These are phyloP conservation scores for Coemansia sp. DNA, from an alignment of 371 early-diverging fungal species.

Conservation along the genomic window DNA sequence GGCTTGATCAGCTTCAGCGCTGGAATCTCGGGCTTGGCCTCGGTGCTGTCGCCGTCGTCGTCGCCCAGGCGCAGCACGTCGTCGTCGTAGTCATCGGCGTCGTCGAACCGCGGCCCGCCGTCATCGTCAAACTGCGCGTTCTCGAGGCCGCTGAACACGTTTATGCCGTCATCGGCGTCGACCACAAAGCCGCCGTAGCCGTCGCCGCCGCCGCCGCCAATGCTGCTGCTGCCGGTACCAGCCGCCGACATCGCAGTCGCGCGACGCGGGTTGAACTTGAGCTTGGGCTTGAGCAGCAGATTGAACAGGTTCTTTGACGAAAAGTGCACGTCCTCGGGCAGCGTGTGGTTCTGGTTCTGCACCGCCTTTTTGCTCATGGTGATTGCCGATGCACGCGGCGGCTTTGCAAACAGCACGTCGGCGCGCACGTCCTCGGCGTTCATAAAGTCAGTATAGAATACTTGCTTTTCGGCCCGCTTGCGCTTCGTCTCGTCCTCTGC, in stretches of 20 bases:
- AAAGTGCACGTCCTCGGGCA: constrained; percentile 89
- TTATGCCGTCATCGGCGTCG: constrained; percentile 30
- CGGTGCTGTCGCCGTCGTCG: constrained; percentile 27
- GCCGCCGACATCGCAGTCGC: constrained; percentile 6
- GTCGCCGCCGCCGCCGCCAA: constrained; percentile 50
- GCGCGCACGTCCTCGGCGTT: constrained; percentile 30
- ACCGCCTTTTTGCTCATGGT: constrained; percentile 55
- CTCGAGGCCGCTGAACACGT: constrained; percentile 18
- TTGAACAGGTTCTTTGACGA: constrained; percentile 75
- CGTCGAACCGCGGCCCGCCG: constrained; percentile 43
- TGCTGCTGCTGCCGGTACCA: constrained; percentile 10
- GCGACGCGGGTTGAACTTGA: constrained; percentile 56
- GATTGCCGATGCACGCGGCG: constrained; percentile 55
- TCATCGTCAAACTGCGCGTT: constrained; percentile 31
- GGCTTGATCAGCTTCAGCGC: constrained; percentile 68
- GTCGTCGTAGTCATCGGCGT: constrained; percentile 57
- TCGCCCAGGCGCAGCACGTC: constrained; percentile 39
- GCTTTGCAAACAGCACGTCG: constrained; percentile 70
- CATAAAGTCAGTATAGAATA: constrained; percentile 48
- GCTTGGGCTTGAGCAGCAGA: constrained; percentile 78
- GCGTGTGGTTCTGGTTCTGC: constrained; percentile 55
- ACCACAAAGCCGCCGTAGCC: constrained; percentile 52
- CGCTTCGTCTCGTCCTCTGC: constrained; percentile 47
- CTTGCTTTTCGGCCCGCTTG: constrained; percentile 48
- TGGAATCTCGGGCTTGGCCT: constrained; percentile 53